Conservation (phyloP, 345 rosid genomes). For the Salix brachista region DNA sequence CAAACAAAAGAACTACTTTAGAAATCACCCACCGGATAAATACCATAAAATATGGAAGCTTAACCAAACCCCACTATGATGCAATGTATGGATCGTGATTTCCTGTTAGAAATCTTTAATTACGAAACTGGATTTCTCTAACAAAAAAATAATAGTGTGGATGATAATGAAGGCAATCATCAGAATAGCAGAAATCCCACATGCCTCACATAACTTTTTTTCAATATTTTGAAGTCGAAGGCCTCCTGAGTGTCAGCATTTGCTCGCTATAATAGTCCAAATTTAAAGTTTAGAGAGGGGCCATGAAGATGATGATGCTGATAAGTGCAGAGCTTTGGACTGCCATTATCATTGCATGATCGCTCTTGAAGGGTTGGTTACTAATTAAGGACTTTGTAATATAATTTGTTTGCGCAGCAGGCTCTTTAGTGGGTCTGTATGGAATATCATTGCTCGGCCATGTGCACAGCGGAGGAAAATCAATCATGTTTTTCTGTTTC, state of each 20-base stretch:
- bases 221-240: no score
- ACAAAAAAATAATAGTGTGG: no score
- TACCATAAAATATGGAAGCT: no score
- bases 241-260: background rate
- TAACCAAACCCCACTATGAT: no score
- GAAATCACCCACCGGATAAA: no score
- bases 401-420: background rate
- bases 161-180: slow-evolving; percentile 7
- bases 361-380: background rate
- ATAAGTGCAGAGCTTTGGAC: background rate
- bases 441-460: slow-evolving; percentile 31
- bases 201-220: background rate
- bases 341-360: background rate
- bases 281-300: background rate
- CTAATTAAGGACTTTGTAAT: background rate
- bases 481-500: slow-evolving; percentile 25
- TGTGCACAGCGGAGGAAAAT: slow-evolving; percentile 27
- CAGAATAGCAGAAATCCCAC: slow-evolving; percentile 11
- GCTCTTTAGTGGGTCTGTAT: slow-evolving; percentile 14
- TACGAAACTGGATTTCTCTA: no score
- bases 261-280: background rate
- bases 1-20: no score
- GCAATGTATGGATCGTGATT: no score
- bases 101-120: no score
- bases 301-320: background rate